Evolutionary conservation across 73 alveolate genomes (phyloP), one percentile per base, ranked within the genome.

Genomic region (Strombidium stylifer): DNA sequence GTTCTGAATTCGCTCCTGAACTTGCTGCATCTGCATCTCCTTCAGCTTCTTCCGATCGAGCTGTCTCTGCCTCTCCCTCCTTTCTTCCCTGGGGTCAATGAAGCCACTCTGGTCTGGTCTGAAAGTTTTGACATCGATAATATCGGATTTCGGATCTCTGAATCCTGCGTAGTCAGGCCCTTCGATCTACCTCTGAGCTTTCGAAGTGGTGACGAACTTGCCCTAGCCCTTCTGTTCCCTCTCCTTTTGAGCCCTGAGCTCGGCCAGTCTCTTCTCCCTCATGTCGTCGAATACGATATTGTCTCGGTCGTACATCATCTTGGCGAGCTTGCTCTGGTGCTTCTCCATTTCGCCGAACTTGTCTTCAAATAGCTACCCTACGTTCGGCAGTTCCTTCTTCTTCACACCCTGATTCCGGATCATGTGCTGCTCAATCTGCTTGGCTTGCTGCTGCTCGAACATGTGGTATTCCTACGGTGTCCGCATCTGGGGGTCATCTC

Each of bases 241-340:
- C 35, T 53, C 73, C 26, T 59, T 58, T n/a, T 36, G 19, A 20
- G 21, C 40, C 73, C 73, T 37, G 16, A 37, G 7, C 48, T 59
- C 73, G 4, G 3, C 1, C 19, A 59, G 26, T 20, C 35, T 59
- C 49, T 8, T 15, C n/a, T n/a, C n/a, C n/a, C n/a, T n/a, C n/a
- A n/a, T n/a, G n/a, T n/a, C n/a, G n/a, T n/a, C n/a, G n/a, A n/a
- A n/a, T n/a, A n/a, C n/a, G n/a, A n/a, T n/a, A n/a, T 32, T 4
- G 45, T 59, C 73, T 12, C 15, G 20, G 21, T 59, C 73, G 20
- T 39, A 59, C 60, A 59, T 36, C 73, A 36, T 59, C 30, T 59
- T 39, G 23, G 59, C 73, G 3, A 58, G 5, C 42, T 24, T 59
- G 21, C 40, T 11, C 30, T 59, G 60, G 12, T 16, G 40, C 14